A percentile compares a stretch with the other conserved stretches of the same genome.
phyloP scores from a whole-genome alignment of 257 asterid species.

The Solanum habrochaites region DNA sequence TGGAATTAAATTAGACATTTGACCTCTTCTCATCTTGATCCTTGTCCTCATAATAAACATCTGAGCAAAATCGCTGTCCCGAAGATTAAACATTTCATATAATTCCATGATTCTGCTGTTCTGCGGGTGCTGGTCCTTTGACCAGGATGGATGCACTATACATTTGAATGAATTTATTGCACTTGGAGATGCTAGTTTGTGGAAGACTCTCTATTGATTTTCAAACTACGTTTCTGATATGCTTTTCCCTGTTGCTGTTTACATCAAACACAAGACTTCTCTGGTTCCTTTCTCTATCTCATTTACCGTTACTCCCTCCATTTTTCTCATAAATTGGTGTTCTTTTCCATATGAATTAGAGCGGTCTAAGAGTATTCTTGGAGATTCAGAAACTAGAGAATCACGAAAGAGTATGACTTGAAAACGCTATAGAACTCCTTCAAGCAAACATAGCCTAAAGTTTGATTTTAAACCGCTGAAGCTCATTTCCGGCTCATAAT shows the following conservation, averaged over 20 bases:
- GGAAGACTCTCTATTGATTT: background rate
- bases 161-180: background rate
- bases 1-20: background rate
- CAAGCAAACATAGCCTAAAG: slow-evolving; percentile 57
- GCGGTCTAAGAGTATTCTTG: slow-evolving; percentile 92
- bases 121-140: background rate
- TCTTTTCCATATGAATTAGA: slow-evolving; percentile 26
- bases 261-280: background rate
- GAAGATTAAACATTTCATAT: background rate
- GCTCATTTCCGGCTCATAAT: slow-evolving; percentile 94
- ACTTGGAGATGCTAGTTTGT: background rate
- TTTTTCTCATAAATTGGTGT: background rate
- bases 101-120: too few relatives aligned
- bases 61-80: background rate
- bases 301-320: background rate
- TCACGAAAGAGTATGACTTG: slow-evolving; percentile 76
- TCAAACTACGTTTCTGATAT: background rate
- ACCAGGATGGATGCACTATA: background rate
- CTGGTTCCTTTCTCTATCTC: background rate
- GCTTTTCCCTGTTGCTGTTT: background rate
- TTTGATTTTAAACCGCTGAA: slow-evolving; percentile 84
- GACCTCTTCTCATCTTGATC: background rate
- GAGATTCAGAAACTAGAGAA: slow-evolving; percentile 82
- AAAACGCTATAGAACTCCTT: slow-evolving; percentile 70
- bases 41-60: background rate